Conservation (phyloP, 2,329 filamentous ascomycete genomes). For the Clarireedia monteithiana region DNA sequence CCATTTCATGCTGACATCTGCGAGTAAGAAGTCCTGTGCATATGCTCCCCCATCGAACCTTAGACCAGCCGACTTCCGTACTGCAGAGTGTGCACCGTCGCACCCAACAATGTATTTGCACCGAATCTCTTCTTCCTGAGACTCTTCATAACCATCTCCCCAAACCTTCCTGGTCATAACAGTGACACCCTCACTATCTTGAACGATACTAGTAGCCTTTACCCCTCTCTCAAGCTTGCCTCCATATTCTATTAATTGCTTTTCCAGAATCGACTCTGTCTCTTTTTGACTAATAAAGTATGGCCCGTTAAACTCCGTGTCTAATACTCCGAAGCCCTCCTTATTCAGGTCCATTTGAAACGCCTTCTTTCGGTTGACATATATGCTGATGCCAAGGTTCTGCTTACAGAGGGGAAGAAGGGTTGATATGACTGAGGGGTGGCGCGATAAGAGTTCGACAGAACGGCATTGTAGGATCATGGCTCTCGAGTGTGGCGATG, state of each 20-base stretch:
- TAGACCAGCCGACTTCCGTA: constrained; percentile 35
- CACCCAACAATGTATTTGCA: constrained; percentile 41
- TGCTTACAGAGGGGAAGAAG: constrained; percentile 32
- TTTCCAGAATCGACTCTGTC: constrained; percentile 30
- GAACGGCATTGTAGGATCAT: constrained; percentile 42
- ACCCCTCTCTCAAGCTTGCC: constrained; percentile 26
- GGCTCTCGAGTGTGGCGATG: constrained; percentile 34
- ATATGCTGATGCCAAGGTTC: constrained; percentile 33
- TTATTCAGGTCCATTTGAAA: constrained; percentile 28
- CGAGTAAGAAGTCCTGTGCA: constrained; percentile 37
- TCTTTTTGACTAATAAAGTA: constrained; percentile 31
- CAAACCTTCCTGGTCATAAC: constrained; percentile 18
- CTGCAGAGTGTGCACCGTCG: constrained; percentile 43
- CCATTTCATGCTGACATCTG: constrained; percentile 32
- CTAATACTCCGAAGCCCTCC: constrained; percentile 14
- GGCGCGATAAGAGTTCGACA: constrained; percentile 41
- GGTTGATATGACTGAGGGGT: constrained; percentile 31
- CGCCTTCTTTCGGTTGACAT: constrained; percentile 29
- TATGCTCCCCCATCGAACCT: constrained; percentile 37
- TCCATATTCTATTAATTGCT: constrained; percentile 24
- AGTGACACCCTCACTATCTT: constrained; percentile 27
- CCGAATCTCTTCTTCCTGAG: constrained; percentile 24
- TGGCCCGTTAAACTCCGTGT: constrained; percentile 29
- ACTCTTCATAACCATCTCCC: constrained; percentile 18
- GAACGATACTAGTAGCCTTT: constrained; percentile 25